These are phyloP conservation scores for Russula compacta DNA, from an alignment of 768 basidiomycete genomes.

Conservation along the genomic window DNA sequence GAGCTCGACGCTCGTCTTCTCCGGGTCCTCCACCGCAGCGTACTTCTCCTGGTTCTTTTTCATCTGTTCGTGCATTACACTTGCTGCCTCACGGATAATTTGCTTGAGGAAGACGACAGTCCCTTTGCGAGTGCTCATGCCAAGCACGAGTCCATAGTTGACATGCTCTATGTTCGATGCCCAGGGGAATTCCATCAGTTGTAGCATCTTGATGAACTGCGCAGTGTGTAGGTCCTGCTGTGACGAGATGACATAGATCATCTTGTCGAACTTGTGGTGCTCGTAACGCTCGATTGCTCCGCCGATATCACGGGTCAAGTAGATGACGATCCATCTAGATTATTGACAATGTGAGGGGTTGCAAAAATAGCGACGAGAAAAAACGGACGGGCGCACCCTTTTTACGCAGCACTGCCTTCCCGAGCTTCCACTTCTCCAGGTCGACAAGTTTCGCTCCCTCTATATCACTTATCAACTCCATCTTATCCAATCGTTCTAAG, in stretches of 20 bases:
- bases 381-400: constrained; percentile 40
- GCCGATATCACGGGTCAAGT: constrained; percentile 91
- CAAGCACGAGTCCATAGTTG: constrained; percentile 86
- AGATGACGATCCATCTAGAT: constrained; percentile 82
- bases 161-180: constrained; percentile 76
- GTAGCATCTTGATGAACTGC: constrained; percentile 91
- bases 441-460: constrained; percentile 84
- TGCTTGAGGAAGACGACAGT: constrained; percentile 93
- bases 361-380: not conserved
- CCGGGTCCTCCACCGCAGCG: constrained; percentile 78
- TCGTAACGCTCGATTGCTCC: constrained; percentile 89
- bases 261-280: constrained; percentile 83
- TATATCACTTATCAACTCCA: constrained; percentile 65
- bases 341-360: not conserved
- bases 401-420: constrained; percentile 85
- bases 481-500: constrained; percentile 54
- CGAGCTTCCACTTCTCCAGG: constrained; percentile 82
- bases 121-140: constrained; percentile 92
- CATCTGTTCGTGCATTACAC: constrained; percentile 97
- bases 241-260: constrained; percentile 89
- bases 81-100: constrained; percentile 80
- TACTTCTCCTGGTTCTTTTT: constrained; percentile 90
- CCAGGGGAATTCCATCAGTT: constrained; percentile 86
- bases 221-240: constrained; percentile 81
- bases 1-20: constrained; percentile 66